Percentiles rank a stretch among this genome's conserved stretches.
Evolutionary conservation across 768 basidiomycete genomes (phyloP).

Genomic region (Mycena vulgaris): DNA sequence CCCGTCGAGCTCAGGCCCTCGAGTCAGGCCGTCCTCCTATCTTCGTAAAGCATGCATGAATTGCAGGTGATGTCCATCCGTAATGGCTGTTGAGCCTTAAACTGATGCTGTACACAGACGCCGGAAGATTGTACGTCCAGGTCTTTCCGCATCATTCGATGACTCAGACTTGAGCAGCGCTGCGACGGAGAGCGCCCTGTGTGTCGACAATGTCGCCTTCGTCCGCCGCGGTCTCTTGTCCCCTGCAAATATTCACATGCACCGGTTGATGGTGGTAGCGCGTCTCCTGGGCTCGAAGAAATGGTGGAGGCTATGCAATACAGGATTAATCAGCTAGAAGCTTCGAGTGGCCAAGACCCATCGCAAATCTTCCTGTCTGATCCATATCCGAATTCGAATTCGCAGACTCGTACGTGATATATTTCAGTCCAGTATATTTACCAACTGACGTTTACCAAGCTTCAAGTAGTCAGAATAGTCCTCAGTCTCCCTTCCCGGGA

Average conservation of each 20-base stretch:
- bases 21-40: not conserved
- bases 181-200: not conserved
- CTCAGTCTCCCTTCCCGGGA: too few species aligned
- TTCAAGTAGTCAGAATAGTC: too few species aligned
- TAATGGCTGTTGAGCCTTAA: not conserved
- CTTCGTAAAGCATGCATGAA: conserved; percentile 1
- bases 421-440: not conserved
- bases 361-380: conserved; percentile 1
- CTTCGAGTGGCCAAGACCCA: not conserved
- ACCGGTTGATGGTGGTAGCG: not conserved
- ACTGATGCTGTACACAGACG: not conserved
- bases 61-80: not conserved
- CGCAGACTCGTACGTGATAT: not conserved
- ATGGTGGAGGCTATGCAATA: not conserved
- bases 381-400: not conserved
- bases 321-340: not conserved
- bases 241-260: not conserved
- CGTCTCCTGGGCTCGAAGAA: not conserved
- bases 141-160: not conserved
- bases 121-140: not conserved
- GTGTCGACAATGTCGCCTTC: not conserved
- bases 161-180: not conserved
- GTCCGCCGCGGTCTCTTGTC: not conserved
- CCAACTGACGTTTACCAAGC: too few species aligned
- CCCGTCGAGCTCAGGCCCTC: too few species aligned